phyloP scores from a whole-genome alignment of 139 green algal genomes.

The Picochlorum sp. region DNA sequence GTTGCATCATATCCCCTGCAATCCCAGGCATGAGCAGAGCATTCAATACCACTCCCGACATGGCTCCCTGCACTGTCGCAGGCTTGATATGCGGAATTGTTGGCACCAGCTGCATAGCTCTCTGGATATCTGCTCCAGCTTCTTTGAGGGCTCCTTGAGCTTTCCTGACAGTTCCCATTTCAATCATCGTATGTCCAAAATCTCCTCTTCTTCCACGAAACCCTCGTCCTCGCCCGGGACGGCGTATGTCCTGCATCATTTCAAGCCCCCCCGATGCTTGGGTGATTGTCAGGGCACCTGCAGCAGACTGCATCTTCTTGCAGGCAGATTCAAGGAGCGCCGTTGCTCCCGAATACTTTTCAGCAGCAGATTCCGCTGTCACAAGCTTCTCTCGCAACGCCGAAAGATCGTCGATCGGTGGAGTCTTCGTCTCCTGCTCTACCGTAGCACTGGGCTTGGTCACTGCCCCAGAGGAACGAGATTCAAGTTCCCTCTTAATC shows the following conservation, averaged over 20 bases:
- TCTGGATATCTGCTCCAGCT: conserved; percentile 1
- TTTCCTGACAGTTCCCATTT: conserved; percentile 7
- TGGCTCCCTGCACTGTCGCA: conserved; percentile 4
- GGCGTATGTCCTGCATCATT: conserved; percentile 7
- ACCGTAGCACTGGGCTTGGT: background rate
- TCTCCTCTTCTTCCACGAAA: conserved; percentile 6
- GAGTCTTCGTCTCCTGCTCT: background rate
- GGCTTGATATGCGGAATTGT: conserved; percentile 3
- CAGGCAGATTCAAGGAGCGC: background rate
- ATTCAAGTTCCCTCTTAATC: conserved; percentile 6
- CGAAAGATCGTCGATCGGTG: background rate
- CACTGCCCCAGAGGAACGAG: background rate
- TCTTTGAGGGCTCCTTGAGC: background rate
- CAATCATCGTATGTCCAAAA: conserved; percentile 11
- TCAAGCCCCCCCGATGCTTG: background rate
- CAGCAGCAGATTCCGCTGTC: background rate
- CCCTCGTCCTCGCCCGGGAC: background rate
- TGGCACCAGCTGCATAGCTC: background rate
- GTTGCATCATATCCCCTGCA: conserved; percentile 7
- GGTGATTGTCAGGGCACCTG: background rate
- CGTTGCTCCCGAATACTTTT: background rate
- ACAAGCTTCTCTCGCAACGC: background rate
- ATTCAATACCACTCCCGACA: conserved; percentile 9
- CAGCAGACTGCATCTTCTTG: conserved; percentile 2
- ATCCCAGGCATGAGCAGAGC: conserved; percentile 4